phyloP scores from a whole-genome alignment of 2,329 filamentous ascomycete genomes.

The Aspergillus sp. region DNA sequence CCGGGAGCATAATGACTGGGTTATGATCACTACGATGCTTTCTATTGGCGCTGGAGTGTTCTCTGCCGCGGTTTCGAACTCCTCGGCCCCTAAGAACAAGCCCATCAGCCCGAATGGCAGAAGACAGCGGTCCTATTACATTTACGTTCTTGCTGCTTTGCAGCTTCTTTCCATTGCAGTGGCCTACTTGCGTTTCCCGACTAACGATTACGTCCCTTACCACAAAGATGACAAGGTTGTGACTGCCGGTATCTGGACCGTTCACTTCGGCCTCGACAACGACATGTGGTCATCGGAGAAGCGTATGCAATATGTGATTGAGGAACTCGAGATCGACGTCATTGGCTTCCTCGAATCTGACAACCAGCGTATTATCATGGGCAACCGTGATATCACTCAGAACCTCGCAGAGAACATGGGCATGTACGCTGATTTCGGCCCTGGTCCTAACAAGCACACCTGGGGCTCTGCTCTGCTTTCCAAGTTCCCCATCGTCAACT shows the following conservation, averaged over 20 bases:
- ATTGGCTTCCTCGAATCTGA: conserved; percentile 92
- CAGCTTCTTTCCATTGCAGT: conserved; percentile 74
- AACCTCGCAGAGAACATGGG: conserved; percentile 92
- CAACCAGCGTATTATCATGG: conserved; percentile 97
- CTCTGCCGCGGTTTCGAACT: conserved; percentile 52
- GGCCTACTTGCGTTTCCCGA: conserved; percentile 85
- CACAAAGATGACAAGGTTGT: conserved; percentile 80
- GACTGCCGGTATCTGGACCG: conserved; percentile 96
- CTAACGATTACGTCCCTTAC: conserved; percentile 84
- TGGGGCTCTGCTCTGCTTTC: conserved; percentile 91
- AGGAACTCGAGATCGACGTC: conserved; percentile 94
- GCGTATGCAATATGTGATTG: conserved; percentile 83
- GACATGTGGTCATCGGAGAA: conserved; percentile 98
- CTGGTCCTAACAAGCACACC: conserved; percentile 97
- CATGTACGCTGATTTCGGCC: conserved; percentile 98
- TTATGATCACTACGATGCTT: conserved; percentile 82
- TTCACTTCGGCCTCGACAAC: conserved; percentile 96
- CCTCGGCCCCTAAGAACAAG: conserved; percentile 38
- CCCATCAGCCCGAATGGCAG: conserved; percentile 33
- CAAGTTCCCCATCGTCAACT: conserved; percentile 96
- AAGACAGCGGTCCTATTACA: conserved; percentile 58
- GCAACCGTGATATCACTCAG: conserved; percentile 92
- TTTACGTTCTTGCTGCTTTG: conserved; percentile 65
- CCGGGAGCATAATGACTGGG: conserved; percentile 90
- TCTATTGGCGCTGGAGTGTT: conserved; percentile 79